Evolutionary conservation across 129 eudicot species (phyloP).

Genomic region (Flaveria brownii): DNA sequence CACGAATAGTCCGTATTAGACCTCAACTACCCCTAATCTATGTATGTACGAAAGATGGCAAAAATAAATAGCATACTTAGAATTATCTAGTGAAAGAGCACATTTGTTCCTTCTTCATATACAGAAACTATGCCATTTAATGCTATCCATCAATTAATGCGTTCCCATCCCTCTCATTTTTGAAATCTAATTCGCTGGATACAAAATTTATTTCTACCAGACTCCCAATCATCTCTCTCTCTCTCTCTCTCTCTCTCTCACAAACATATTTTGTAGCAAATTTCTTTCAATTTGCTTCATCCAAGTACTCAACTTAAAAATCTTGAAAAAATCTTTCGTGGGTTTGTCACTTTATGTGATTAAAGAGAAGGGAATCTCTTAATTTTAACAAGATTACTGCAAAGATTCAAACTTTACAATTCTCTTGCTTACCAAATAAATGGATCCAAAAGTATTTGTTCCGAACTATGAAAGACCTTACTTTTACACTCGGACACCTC

Average conservation of each 20-base stretch:
- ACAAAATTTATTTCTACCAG: conserved; percentile 29
- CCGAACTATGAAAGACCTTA: conserved; percentile 30
- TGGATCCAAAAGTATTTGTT: conserved; percentile 15
- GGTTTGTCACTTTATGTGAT: conserved; percentile 1
- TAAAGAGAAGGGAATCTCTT: conserved; percentile 5
- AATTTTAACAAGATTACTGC: background rate
- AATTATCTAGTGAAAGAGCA: background rate
- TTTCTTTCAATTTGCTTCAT: background rate
- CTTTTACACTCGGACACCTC: conserved; percentile 30
- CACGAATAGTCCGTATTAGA: no score
- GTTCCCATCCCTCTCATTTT: conserved; percentile 12
- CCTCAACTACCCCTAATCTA: no score
- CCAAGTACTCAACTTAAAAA: conserved; percentile 28
- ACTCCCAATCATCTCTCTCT: conserved; percentile 10
- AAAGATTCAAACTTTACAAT: conserved; percentile 20
- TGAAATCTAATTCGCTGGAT: conserved; percentile 26
- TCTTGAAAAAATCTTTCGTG: conserved; percentile 16
- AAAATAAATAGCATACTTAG: background rate
- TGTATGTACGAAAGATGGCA: background rate
- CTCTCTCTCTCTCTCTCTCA: background rate
- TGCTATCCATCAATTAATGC: conserved; percentile 35
- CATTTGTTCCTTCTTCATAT: conserved; percentile 19
- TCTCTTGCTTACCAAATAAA: conserved; percentile 1
- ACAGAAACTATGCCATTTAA: conserved; percentile 22
- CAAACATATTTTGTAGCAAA: background rate